phyloP scores from a whole-genome alignment of 176 grass and related monocot genomes.

The Thinopyrum elongatum region DNA sequence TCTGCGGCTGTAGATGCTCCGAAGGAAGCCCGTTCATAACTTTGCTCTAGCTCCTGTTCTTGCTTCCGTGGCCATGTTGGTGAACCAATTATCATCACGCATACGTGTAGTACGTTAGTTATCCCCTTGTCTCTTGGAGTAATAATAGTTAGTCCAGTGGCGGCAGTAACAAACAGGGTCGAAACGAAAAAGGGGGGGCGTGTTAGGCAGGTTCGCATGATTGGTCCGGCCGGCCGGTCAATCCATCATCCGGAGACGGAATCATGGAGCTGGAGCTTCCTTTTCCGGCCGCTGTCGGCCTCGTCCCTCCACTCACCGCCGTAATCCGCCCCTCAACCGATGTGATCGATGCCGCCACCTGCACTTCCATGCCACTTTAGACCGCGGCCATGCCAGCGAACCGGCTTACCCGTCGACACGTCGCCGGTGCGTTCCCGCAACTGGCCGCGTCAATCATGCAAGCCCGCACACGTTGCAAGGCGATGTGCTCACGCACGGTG shows the following conservation, averaged over 20 bases:
- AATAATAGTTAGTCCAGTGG: background rate
- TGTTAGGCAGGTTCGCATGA: constrained; percentile 45
- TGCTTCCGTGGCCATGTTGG: background rate
- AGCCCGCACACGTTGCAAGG: background rate
- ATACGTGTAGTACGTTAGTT: too few relatives aligned
- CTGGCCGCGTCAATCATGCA: background rate
- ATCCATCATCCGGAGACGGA: background rate
- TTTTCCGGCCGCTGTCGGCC: constrained; percentile 34
- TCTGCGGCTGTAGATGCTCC: too few relatives aligned
- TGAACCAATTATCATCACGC: background rate
- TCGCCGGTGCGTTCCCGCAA: background rate
- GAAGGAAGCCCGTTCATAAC: background rate
- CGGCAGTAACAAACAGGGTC: background rate
- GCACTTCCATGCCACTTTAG: constrained; percentile 22
- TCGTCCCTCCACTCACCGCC: constrained; percentile 19
- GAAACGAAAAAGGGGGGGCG: background rate
- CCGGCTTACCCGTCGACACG: background rate
- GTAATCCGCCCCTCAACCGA: constrained; percentile 5
- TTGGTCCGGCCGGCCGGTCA: constrained; percentile 7
- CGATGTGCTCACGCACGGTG: background rate
- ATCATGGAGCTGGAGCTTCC: background rate
- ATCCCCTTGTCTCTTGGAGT: background rate
- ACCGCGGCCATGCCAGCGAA: background rate
- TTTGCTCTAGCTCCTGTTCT: background rate
- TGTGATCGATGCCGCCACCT: background rate